A percentile compares a stretch with the other conserved stretches of the same genome.
These are phyloP conservation scores for Osmanthus fragrans DNA, from an alignment of 257 asterid species.

Conservation along the genomic window DNA sequence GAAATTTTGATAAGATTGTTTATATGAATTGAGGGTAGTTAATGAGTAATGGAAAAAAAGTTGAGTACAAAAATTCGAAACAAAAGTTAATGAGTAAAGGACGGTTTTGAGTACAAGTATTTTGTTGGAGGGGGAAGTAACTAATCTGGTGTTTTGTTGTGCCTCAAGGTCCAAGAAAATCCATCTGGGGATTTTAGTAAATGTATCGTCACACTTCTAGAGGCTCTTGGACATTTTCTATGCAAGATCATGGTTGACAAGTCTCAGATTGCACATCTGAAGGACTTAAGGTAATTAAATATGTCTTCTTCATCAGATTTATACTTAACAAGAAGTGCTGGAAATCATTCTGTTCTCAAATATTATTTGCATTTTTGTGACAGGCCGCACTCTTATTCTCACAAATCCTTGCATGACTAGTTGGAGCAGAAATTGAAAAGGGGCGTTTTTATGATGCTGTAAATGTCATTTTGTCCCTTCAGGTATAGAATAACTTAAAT, in stretches of 20 bases:
- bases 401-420: constrained; percentile 37
- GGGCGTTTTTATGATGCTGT: constrained; percentile 50
- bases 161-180: constrained; percentile 40
- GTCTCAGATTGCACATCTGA: constrained; percentile 62
- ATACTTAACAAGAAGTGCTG: neutral
- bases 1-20: too few relatives aligned
- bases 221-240: constrained; percentile 60
- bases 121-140: neutral
- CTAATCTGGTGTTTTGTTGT: neutral
- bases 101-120: neutral
- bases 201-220: constrained; percentile 57
- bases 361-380: neutral
- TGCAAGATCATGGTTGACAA: constrained; percentile 66
- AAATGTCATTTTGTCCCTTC: constrained; percentile 47
- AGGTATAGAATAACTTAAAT: constrained; percentile 28
- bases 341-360: neutral
- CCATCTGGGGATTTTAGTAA: constrained; percentile 37
- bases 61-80: neutral
- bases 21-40: too few relatives aligned
- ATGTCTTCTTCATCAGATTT: neutral
- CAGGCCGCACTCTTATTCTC: constrained; percentile 44
- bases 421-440: constrained; percentile 35
- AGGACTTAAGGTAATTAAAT: constrained; percentile 44
- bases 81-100: neutral
- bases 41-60: too few relatives aligned